phyloP scores from a whole-genome alignment of 345 rosid genomes.

The Eucalyptus sp. region DNA sequence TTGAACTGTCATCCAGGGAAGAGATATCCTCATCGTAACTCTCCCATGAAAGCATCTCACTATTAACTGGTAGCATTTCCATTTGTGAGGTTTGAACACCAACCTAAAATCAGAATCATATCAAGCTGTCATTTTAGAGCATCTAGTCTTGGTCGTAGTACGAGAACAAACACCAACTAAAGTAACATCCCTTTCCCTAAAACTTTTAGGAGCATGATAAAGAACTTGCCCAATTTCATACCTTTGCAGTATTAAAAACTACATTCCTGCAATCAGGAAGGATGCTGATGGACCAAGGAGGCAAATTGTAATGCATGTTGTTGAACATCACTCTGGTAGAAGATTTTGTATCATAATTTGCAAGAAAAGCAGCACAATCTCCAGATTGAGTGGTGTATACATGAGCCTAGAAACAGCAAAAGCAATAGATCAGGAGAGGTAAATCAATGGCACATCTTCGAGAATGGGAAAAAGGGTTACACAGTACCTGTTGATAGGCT shows the following conservation, averaged over 20 bases:
- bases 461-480: background rate
- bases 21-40: slow-evolving; percentile 81
- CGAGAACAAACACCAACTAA: background rate
- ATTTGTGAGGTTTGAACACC: slow-evolving; percentile 92
- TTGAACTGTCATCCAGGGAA: slow-evolving; percentile 50
- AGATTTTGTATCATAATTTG: slow-evolving; percentile 83
- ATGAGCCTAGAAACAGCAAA: slow-evolving; percentile 43
- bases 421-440: background rate
- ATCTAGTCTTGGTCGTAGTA: background rate
- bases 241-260: slow-evolving; percentile 97
- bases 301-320: slow-evolving; percentile 92
- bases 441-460: background rate
- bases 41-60: slow-evolving; percentile 62
- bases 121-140: background rate
- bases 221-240: slow-evolving; percentile 2
- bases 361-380: slow-evolving; percentile 89
- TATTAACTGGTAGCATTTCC: slow-evolving; percentile 72
- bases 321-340: slow-evolving; percentile 78
- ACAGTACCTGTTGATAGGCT: slow-evolving; percentile 61
- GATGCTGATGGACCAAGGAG: slow-evolving; percentile 98
- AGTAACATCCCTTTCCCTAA: background rate
- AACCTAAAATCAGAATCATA: slow-evolving; percentile 22
- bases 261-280: slow-evolving; percentile 98
- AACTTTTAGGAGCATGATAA: background rate
- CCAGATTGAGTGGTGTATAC: slow-evolving; percentile 75